Percentiles rank a stretch among this genome's conserved stretches.
phyloP scores from a whole-genome alignment of 2,329 filamentous ascomycete genomes.

The Didymella segeticola region DNA sequence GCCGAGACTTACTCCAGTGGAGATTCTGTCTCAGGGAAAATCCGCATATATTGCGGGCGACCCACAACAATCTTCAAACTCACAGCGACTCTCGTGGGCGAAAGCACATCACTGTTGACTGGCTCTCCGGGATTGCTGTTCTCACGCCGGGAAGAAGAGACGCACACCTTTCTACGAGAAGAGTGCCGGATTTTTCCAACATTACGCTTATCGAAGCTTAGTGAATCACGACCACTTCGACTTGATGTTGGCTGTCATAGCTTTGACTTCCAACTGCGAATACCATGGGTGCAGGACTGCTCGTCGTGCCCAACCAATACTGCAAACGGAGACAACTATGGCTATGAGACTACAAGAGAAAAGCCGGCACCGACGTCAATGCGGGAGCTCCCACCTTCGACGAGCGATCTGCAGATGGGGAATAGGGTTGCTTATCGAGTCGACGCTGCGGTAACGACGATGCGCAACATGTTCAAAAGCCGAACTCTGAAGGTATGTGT shows the following conservation, averaged over 20 bases:
- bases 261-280: slow-evolving; percentile 15
- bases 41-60: slow-evolving; percentile 16
- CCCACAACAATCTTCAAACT: slow-evolving; percentile 17
- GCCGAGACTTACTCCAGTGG: slow-evolving; percentile 14
- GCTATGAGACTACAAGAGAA: not conserved
- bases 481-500: slow-evolving; percentile 11
- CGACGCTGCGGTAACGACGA: slow-evolving; percentile 14
- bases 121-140: slow-evolving; percentile 15
- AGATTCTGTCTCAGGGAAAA: slow-evolving; percentile 6
- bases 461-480: slow-evolving; percentile 24
- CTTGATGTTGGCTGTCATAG: slow-evolving; percentile 20
- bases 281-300: slow-evolving; percentile 17
- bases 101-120: slow-evolving; percentile 9
- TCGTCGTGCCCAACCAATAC: slow-evolving; percentile 17
- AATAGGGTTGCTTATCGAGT: slow-evolving; percentile 17
- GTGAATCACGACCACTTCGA: not conserved
- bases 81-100: slow-evolving; percentile 13
- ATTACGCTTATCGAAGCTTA: not conserved
- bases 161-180: slow-evolving; percentile 12
- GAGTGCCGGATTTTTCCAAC: slow-evolving; percentile 8
- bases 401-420: slow-evolving; percentile 10
- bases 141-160: slow-evolving; percentile 13
- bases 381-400: slow-evolving; percentile 17
- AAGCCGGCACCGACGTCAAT: not conserved
- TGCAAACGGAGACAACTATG: not conserved